These are phyloP conservation scores for Ceratobasidium sp. DNA, from an alignment of 1,284 basidiomycete genomes.

Conservation along the genomic window DNA sequence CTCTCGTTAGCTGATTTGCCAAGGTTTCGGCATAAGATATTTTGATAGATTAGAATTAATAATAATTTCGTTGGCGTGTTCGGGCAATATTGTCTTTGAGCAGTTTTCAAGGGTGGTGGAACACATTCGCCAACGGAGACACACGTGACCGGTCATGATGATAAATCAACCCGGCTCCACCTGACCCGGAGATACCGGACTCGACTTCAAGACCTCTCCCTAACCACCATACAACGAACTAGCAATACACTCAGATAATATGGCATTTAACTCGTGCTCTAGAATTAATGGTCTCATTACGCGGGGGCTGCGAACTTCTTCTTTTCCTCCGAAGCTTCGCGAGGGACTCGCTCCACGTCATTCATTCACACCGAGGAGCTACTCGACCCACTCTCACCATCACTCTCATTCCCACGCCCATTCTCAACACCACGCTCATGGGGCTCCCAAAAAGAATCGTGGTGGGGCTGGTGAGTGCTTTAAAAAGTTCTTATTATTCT, in stretches of 20 bases:
- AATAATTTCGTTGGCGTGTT: too few species aligned
- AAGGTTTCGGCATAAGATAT: too few species aligned
- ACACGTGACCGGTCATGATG: not conserved
- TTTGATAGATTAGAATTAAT: too few species aligned
- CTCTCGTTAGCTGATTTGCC: too few species aligned
- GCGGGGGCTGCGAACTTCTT: too few species aligned
- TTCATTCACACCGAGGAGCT: not conserved
- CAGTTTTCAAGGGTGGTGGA: too few species aligned
- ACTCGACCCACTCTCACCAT: slow-evolving; percentile 35
- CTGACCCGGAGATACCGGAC: slow-evolving; percentile 2
- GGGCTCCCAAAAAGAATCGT: not conserved
- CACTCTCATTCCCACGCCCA: slow-evolving; percentile 22
- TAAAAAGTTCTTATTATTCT: not conserved
- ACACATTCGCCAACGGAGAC: too few species aligned
- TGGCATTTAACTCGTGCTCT: not conserved
- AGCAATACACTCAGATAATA: not conserved
- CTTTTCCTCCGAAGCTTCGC: too few species aligned
- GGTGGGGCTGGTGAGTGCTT: slow-evolving; percentile 18
- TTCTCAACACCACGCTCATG: not conserved
- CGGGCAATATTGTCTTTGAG: too few species aligned
- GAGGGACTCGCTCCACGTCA: too few species aligned
- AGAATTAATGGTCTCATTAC: not conserved
- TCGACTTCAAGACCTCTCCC: too few species aligned
- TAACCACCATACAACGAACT: too few species aligned
- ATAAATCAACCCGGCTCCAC: not conserved